These are phyloP conservation scores for Penicillium sumatraense DNA, from an alignment of 2,329 filamentous ascomycete genomes.

Conservation along the genomic window DNA sequence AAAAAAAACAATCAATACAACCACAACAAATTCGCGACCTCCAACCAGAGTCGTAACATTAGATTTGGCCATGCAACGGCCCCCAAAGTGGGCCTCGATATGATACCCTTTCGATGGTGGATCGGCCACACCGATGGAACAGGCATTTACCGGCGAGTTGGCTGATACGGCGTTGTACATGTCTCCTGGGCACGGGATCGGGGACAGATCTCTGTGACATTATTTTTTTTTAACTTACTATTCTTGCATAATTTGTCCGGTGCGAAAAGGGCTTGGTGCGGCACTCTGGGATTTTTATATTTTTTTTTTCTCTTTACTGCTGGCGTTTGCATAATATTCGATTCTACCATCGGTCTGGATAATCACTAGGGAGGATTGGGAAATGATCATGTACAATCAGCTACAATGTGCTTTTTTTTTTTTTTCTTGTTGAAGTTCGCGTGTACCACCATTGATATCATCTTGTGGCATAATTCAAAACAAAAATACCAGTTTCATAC, in stretches of 20 bases:
- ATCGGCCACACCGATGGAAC: constrained; percentile 17
- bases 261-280: constrained; percentile 29
- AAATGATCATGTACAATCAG: constrained; percentile 29
- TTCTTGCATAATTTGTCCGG: constrained; percentile 33
- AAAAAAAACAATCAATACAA: background rate
- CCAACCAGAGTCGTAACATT: background rate
- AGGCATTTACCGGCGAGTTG: constrained; percentile 21
- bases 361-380: constrained; percentile 21
- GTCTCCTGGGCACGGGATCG: constrained; percentile 19
- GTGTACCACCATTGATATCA: constrained; percentile 27
- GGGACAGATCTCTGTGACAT: constrained; percentile 22
- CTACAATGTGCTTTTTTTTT: constrained; percentile 28
- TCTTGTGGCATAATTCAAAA: constrained; percentile 25
- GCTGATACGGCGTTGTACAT: constrained; percentile 29
- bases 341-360: constrained; percentile 20
- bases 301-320: background rate
- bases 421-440: constrained; percentile 2
- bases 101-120: constrained; percentile 30
- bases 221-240: constrained; percentile 11
- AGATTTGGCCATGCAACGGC: background rate
- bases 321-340: constrained; percentile 33
- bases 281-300: constrained; percentile 30
- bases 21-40: background rate
- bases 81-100: constrained; percentile 3
- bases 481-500: constrained; percentile 1